A percentile compares a stretch with the other conserved stretches of the same genome.
phyloP scores from a whole-genome alignment of 2,329 filamentous ascomycete genomes.

The Neodidymelliopsis sp. region DNA sequence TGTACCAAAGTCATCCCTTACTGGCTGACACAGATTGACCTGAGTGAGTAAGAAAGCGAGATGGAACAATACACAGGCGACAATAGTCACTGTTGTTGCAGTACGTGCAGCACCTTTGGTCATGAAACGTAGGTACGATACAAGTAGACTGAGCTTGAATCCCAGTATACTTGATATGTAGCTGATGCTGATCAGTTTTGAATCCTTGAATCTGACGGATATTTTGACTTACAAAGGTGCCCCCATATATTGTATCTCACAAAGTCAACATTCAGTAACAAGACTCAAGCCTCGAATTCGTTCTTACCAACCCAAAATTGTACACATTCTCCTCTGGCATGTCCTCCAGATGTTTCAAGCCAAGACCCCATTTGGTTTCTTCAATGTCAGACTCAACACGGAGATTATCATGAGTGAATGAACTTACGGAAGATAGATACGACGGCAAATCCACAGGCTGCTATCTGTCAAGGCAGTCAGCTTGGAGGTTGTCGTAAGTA shows the following conservation, averaged over 20 bases:
- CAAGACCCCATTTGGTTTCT: constrained; percentile 28
- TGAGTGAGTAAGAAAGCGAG: constrained; percentile 21
- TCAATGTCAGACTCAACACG: neutral
- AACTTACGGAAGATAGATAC: constrained; percentile 22
- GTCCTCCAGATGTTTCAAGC: constrained; percentile 14
- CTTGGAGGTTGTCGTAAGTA: neutral
- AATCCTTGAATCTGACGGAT: neutral
- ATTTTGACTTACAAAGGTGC: constrained; percentile 21
- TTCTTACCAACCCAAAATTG: constrained; percentile 23
- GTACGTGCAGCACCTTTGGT: constrained; percentile 21
- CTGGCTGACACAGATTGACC: constrained; percentile 24
- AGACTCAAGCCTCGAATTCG: no score
- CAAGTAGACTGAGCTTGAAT: constrained; percentile 25
- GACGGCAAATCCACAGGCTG: constrained; percentile 22
- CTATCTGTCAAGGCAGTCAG: constrained; percentile 4
- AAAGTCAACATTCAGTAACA: constrained; percentile 3
- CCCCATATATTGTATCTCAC: constrained; percentile 26
- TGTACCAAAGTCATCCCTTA: neutral
- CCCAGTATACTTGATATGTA: constrained; percentile 26
- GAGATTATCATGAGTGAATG: neutral
- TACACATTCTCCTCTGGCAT: constrained; percentile 23
- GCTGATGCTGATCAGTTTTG: constrained; percentile 4
- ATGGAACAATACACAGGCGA: constrained; percentile 22
- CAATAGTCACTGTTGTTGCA: constrained; percentile 16
- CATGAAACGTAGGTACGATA: constrained; percentile 27